Conservation (phyloP, 352 stramenopile species). For the Phytophthora foliorum region DNA sequence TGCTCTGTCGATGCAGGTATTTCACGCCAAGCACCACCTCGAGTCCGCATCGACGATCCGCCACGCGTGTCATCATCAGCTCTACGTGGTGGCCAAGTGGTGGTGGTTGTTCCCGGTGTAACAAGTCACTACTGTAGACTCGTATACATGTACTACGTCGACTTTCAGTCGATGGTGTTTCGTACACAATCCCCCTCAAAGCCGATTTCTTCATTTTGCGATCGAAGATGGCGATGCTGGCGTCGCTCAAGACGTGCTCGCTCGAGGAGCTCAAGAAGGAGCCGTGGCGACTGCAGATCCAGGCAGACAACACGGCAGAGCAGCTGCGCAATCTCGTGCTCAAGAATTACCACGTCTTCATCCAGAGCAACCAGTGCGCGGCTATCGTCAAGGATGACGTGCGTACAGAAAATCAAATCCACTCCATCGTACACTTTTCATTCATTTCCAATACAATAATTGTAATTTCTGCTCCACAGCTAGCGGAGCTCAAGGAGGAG, state of each 20-base stretch:
- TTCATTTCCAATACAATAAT: slow-evolving; percentile 17
- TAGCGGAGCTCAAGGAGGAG: slow-evolving; percentile 79
- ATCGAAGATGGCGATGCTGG: slow-evolving; percentile 16
- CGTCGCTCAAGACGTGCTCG: slow-evolving; percentile 61
- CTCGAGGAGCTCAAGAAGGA: slow-evolving; percentile 90
- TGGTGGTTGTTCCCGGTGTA: too few species aligned
- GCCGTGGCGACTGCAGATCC: slow-evolving; percentile 82
- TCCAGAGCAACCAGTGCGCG: slow-evolving; percentile 91
- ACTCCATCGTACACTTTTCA: slow-evolving; percentile 1
- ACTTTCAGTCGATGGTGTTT: too few species aligned
- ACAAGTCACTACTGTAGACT: too few species aligned
- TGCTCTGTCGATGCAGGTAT: background rate
- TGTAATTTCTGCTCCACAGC: slow-evolving; percentile 33
- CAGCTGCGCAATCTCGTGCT: slow-evolving; percentile 85
- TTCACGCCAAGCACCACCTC: slow-evolving; percentile 5
- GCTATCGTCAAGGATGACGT: slow-evolving; percentile 85
- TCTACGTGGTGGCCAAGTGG: background rate
- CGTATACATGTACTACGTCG: too few species aligned
- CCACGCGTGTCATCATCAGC: background rate
- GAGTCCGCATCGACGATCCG: slow-evolving; percentile 11
- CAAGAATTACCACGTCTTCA: slow-evolving; percentile 93
- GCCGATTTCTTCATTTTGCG: background rate
- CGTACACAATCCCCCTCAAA: background rate
- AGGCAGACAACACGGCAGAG: slow-evolving; percentile 81
- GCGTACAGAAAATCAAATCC: slow-evolving; percentile 6